Conservation (phyloP, 2,329 filamentous ascomycete genomes). For the Paraphoma sp. region DNA sequence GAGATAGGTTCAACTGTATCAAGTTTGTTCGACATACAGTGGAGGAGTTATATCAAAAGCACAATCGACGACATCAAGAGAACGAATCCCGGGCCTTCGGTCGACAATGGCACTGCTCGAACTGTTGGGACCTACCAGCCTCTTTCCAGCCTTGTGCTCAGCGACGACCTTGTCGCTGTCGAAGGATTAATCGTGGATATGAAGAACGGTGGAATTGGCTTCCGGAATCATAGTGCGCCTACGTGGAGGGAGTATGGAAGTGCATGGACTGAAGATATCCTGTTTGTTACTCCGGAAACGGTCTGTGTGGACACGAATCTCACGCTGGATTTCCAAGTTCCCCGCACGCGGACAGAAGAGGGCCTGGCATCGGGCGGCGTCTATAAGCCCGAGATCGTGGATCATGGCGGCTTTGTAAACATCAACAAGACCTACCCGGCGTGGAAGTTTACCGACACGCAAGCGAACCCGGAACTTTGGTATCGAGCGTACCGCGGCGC, state of each 20-base stretch:
- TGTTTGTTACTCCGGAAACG: conserved; percentile 57
- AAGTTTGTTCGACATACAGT: conserved; percentile 55
- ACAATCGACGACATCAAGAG: conserved; percentile 21
- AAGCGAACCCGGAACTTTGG: conserved; percentile 47
- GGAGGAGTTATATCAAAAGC: conserved; percentile 26
- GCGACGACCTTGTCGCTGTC: conserved; percentile 41
- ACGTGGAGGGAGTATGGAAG: conserved; percentile 41
- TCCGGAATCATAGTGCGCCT: conserved; percentile 56
- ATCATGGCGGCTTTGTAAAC: conserved; percentile 54
- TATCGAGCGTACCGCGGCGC: conserved; percentile 54
- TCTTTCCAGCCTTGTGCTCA: conserved; percentile 41
- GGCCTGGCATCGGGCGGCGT: conserved; percentile 2
- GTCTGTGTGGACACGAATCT: conserved; percentile 54
- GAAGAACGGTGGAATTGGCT: conserved; percentile 51
- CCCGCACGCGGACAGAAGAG: conserved; percentile 15
- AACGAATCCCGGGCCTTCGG: background rate
- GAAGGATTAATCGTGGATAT: conserved; percentile 56
- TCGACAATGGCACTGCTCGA: conserved; percentile 43
- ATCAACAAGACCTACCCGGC: conserved; percentile 45
- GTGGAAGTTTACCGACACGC: conserved; percentile 38
- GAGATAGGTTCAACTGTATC: conserved; percentile 43
- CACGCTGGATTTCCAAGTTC: conserved; percentile 54
- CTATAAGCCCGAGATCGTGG: conserved; percentile 42
- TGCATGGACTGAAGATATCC: conserved; percentile 56
- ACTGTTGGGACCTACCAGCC: conserved; percentile 39